Base-by-base conservation (phyloP, 2,329 filamentous ascomycete species). In the Dendrostoma leiphaemia region DNA sequence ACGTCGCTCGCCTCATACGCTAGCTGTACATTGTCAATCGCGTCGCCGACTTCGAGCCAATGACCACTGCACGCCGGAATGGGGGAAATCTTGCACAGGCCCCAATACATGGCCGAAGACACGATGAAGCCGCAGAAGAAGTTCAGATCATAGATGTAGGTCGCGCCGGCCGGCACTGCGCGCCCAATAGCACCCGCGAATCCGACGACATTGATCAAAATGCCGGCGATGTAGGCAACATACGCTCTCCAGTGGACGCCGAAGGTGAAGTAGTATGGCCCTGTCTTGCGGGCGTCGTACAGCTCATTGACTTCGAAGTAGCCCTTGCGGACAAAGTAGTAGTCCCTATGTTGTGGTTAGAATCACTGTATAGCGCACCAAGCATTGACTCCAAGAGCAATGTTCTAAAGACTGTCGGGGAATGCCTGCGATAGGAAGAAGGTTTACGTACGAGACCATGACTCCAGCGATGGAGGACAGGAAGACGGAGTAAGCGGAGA, bases 401-500 rank as follows among this genome's bases (percentile, higher is more conserved):
- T n/a, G n/a, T n/a, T n/a, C n/a, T n/a, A n/a, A n/a, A n/a, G n/a
- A n/a, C n/a, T n/a, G n/a, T n/a, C n/a, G n/a, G n/a, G n/a, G n/a
- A n/a, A n/a, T n/a, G n/a, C n/a, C n/a, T n/a, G n/a, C n/a, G n/a
- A n/a, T n/a, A n/a, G n/a, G n/a, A n/a, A n/a, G n/a, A n/a, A n/a
- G n/a, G n/a, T n/a, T n/a, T n/a, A n/a, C n/a, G n/a, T n/a, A n/a
- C n/a, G 80, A 82, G 57, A 91, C 77, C 74, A 96, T 94, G 60
- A 96, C 90, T n/a, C 92, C 92, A 0, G 90, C 91, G 59, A 97
- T 95, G 40, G 89, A 91, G 56, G 89, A 92, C n/a, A 97, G 80
- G 73, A 97, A 97, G 53, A 97, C 91, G 3, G 89, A 91, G 75
- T 96, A 96, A 1, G 92, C 88, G 1, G 89, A 94, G 1, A 97